These are phyloP conservation scores for Ramaria rubella DNA, from an alignment of 768 basidiomycete species.

Conservation along the genomic window DNA sequence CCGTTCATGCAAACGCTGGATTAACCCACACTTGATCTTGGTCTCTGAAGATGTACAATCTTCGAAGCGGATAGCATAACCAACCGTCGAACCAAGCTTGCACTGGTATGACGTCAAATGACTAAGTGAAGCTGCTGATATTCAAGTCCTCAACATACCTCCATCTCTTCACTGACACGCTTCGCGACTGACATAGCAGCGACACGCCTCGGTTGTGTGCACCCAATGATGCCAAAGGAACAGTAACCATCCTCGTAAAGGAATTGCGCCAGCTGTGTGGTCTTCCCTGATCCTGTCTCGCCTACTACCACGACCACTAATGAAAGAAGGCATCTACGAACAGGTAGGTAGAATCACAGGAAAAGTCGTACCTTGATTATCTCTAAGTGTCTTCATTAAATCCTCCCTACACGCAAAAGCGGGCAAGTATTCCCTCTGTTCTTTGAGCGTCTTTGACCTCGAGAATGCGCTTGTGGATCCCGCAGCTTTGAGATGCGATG, in stretches of 20 bases:
- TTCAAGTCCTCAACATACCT: conserved; percentile 42
- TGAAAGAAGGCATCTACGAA: not conserved
- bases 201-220: conserved; percentile 97
- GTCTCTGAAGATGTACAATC: conserved; percentile 93
- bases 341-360: not conserved
- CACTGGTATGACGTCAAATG: conserved; percentile 40
- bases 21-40: conserved; percentile 85
- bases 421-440: conserved; percentile 94
- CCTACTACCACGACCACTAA: conserved; percentile 91
- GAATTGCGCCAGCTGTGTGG: conserved; percentile 93
- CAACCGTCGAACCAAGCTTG: conserved; percentile 84
- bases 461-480: conserved; percentile 79
- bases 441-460: conserved; percentile 73
- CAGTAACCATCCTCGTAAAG: conserved; percentile 97
- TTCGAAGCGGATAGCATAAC: conserved; percentile 98
- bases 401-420: conserved; percentile 97
- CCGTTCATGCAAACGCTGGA: not conserved
- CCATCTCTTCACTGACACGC: conserved; percentile 99
- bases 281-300: conserved; percentile 99
- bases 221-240: conserved; percentile 82
- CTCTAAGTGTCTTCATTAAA: conserved; percentile 77
- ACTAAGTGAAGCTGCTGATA: not conserved
- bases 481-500: conserved; percentile 80
- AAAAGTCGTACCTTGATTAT: conserved; percentile 75
- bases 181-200: conserved; percentile 99